A percentile compares a stretch with the other conserved stretches of the same genome.
phyloP scores from a whole-genome alignment of 1,284 basidiomycete species.

The Polyporus tsugae region DNA sequence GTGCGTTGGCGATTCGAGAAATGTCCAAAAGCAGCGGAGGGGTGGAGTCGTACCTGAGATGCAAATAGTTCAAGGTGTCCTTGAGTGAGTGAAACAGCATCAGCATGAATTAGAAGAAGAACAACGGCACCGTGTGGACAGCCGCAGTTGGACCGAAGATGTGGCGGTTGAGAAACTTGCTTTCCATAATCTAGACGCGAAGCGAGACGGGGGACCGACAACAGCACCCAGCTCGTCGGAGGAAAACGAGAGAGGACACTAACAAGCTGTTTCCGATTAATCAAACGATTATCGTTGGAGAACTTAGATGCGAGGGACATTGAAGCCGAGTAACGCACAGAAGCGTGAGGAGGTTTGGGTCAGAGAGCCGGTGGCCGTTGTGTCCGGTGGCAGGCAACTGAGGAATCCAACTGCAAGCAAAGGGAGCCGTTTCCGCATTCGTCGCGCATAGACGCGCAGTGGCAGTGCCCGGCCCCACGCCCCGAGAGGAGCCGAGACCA shows the following conservation, averaged over 20 bases:
- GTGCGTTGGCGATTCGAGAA: background rate
- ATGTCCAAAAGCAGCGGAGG: background rate
- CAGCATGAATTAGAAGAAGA: background rate
- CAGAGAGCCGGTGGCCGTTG: background rate
- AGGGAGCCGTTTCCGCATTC: too few relatives aligned
- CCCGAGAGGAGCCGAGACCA: background rate
- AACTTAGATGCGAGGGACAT: background rate
- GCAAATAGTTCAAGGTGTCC: background rate
- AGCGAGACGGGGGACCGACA: background rate
- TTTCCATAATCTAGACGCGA: constrained; percentile 1
- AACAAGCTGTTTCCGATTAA: background rate
- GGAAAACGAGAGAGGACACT: background rate
- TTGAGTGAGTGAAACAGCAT: background rate
- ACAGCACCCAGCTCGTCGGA: background rate
- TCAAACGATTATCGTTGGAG: background rate
- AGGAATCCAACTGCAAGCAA: too few relatives aligned
- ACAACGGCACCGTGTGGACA: background rate
- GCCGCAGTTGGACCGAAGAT: background rate
- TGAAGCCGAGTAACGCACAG: background rate
- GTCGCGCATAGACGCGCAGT: background rate
- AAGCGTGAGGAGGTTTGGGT: background rate
- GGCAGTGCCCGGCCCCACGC: background rate
- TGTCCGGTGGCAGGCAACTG: background rate
- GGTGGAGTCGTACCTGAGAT: background rate
- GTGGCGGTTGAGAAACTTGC: background rate